Percentiles rank a stretch among this genome's conserved stretches.
These are phyloP conservation scores for Mikania micrantha DNA, from an alignment of 129 eudicot genomes.

Conservation along the genomic window DNA sequence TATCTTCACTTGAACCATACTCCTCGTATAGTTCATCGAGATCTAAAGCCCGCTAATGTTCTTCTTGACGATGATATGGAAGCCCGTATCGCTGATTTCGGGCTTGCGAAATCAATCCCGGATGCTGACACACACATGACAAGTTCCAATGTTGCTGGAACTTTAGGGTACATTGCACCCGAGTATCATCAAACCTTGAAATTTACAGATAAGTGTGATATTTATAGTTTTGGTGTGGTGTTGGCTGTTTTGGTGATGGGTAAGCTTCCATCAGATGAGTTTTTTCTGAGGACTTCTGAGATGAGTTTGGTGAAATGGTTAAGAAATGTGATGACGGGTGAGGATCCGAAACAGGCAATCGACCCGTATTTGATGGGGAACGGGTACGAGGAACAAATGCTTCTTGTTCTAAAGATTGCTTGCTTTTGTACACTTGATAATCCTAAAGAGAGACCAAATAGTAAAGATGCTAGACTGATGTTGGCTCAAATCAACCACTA, in stretches of 20 bases:
- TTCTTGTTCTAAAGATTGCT: constrained; percentile 88
- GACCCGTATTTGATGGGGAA: constrained; percentile 60
- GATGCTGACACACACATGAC: constrained; percentile 63
- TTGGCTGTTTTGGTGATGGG: constrained; percentile 69
- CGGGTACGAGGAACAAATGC: constrained; percentile 86
- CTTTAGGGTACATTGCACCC: constrained; percentile 88
- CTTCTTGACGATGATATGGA: constrained; percentile 92
- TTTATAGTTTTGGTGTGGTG: constrained; percentile 78
- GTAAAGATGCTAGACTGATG: constrained; percentile 73
- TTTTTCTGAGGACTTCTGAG: constrained; percentile 62
- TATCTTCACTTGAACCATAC: constrained; percentile 64
- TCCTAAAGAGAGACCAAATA: constrained; percentile 83
- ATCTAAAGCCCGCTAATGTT: constrained; percentile 81
- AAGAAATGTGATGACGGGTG: constrained; percentile 75
- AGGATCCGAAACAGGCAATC: constrained; percentile 66
- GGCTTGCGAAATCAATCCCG: constrained; percentile 83
- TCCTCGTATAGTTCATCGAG: constrained; percentile 78
- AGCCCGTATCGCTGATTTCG: constrained; percentile 87
- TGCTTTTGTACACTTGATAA: constrained; percentile 71
- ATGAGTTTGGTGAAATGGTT: constrained; percentile 80
- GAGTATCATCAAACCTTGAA: constrained; percentile 83
- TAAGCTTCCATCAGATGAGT: constrained; percentile 67
- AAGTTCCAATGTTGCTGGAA: constrained; percentile 74
- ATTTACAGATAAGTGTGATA: constrained; percentile 83
- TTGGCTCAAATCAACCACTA: constrained; percentile 68